phyloP scores from a whole-genome alignment of 192 early-diverging fungal genomes.

The Backusella liffmaniae region DNA sequence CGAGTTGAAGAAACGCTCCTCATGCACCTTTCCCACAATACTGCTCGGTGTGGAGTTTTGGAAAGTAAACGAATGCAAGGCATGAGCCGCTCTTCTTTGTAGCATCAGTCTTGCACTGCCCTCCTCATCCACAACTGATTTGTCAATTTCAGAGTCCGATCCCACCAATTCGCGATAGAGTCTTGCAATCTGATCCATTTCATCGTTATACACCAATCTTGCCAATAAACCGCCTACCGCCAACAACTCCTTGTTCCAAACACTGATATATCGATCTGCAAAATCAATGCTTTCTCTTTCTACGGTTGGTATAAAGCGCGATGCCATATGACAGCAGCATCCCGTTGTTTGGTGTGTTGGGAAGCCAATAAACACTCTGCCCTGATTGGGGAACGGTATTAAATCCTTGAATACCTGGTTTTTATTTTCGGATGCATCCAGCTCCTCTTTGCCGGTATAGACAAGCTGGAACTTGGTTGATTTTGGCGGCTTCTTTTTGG shows the following conservation, averaged over 20 bases:
- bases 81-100: conserved; percentile 63
- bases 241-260: conserved; percentile 85
- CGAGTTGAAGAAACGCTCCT: conserved; percentile 56
- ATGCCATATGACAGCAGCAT: conserved; percentile 73
- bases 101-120: conserved; percentile 43
- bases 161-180: conserved; percentile 52
- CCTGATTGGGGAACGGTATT: conserved; percentile 73
- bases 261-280: conserved; percentile 72
- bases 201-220: conserved; percentile 77
- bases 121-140: conserved; percentile 41
- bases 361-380: conserved; percentile 86
- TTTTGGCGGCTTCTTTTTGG: conserved; percentile 82
- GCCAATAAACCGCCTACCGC: conserved; percentile 68
- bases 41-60: conserved; percentile 69
- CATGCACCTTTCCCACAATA: conserved; percentile 59
- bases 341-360: conserved; percentile 92
- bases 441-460: conserved; percentile 74
- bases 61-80: conserved; percentile 65
- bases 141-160: conserved; percentile 29
- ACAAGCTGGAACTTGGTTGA: conserved; percentile 68
- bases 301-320: conserved; percentile 87
- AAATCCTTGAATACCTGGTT: conserved; percentile 71
- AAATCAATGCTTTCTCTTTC: conserved; percentile 91
- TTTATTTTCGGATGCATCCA: conserved; percentile 62
- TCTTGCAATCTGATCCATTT: conserved; percentile 57